Percentiles rank a stretch among this genome's conserved stretches.
Evolutionary conservation across 345 rosid genomes (phyloP).

Genomic region (Isatis tinctoria): DNA sequence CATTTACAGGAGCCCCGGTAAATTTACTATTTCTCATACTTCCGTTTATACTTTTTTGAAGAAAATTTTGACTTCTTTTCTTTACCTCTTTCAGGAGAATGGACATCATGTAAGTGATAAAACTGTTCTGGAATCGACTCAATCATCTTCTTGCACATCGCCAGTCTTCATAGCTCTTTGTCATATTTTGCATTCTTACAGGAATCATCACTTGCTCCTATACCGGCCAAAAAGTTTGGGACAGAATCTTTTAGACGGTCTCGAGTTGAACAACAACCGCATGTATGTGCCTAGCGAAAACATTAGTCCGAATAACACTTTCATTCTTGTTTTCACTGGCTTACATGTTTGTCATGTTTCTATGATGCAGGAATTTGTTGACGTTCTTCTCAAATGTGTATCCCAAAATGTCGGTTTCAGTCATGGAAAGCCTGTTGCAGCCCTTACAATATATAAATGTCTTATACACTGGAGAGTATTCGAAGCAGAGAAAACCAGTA

Average conservation of each 20-base stretch:
- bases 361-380: slow-evolving; percentile 62
- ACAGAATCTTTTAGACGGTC: slow-evolving; percentile 61
- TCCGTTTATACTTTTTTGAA: background rate
- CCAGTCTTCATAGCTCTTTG: slow-evolving; percentile 19
- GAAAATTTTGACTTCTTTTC: slow-evolving; percentile 12
- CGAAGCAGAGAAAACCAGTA: slow-evolving; percentile 92
- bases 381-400: slow-evolving; percentile 65
- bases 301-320: background rate
- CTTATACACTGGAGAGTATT: slow-evolving; percentile 85
- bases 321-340: slow-evolving; percentile 9
- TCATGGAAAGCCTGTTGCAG: slow-evolving; percentile 80
- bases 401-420: slow-evolving; percentile 67
- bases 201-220: slow-evolving; percentile 49
- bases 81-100: slow-evolving; percentile 55
- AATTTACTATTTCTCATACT: slow-evolving; percentile 9
- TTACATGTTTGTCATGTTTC: slow-evolving; percentile 26
- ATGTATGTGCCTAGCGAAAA: slow-evolving; percentile 47
- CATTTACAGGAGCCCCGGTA: slow-evolving; percentile 49
- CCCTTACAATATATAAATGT: slow-evolving; percentile 85
- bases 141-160: background rate
- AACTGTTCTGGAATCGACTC: slow-evolving; percentile 12
- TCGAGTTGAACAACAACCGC: slow-evolving; percentile 53
- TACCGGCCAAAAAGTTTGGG: slow-evolving; percentile 49
- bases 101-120: slow-evolving; percentile 57
- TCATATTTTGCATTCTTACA: slow-evolving; percentile 26